Conservation (phyloP, 129 eudicot species). For the Cynara cardunculus region DNA sequence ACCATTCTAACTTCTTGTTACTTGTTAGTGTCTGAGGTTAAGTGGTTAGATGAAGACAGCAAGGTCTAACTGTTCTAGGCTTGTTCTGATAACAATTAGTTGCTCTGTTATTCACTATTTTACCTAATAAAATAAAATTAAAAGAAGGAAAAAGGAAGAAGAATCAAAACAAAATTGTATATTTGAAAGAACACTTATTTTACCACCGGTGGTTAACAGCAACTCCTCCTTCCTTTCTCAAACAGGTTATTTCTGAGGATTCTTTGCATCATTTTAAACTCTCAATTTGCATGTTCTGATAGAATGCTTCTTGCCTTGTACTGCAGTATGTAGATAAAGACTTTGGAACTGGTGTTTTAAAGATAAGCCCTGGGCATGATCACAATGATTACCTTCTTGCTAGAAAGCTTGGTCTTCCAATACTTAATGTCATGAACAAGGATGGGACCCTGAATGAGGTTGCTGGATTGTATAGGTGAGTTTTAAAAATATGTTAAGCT, state of each 20-base stretch:
- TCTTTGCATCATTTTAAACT: neutral
- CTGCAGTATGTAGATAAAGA: slow-evolving; percentile 91
- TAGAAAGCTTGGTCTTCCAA: slow-evolving; percentile 92
- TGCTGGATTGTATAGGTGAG: slow-evolving; percentile 82
- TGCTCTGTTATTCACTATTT: neutral
- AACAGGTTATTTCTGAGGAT: neutral
- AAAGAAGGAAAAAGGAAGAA: neutral
- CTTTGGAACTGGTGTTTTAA: slow-evolving; percentile 95
- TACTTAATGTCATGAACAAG: slow-evolving; percentile 93
- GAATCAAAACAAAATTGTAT: neutral
- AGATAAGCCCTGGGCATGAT: slow-evolving; percentile 99
- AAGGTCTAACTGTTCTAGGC: neutral
- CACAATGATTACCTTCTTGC: slow-evolving; percentile 98
- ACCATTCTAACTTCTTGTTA: neutral
- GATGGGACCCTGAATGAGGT: slow-evolving; percentile 89
- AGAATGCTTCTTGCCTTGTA: neutral
- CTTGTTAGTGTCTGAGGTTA: neutral
- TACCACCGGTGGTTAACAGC: neutral
- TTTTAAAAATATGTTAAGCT: neutral
- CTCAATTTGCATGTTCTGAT: neutral
- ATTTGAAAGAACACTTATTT: too few relatives aligned
- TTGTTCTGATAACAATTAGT: neutral
- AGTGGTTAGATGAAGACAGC: neutral
- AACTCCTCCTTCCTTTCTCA: neutral
- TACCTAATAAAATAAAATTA: neutral